Base-by-base conservation (phyloP, 2,329 filamentous ascomycete genomes). In the Hypoxylon sp. region DNA sequence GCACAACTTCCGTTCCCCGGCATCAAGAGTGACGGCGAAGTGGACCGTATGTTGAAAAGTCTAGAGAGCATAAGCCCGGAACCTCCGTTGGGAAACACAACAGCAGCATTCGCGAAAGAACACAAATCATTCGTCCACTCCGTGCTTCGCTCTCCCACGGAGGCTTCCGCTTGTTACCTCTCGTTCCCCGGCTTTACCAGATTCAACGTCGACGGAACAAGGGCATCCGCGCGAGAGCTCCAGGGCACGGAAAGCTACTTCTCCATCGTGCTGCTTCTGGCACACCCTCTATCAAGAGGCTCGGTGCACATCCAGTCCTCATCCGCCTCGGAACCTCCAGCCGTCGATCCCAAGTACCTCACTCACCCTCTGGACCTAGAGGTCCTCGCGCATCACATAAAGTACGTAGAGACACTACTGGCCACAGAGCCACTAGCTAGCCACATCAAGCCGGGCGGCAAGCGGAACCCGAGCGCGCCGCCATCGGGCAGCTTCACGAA, bases 251-350 rank as follows among this genome's bases (percentile, higher is more conserved):
- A 63, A 13, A 38, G 19, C 3, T 69, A 56, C 34, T 52, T 63
- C 48, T 48, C 53, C 21, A 32, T 64, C 11, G 53, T 30, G 11
- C n/a, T 63, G 0, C 55, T 60, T 10, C 53, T 62, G 2, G 17
- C 48, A 9, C 71, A 69, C 45, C 69, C 67, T 23, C 57, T 73
- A 14, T 73, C 69, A 3, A 67, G 68, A 3, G 70, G 70, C 28
- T 71, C 65, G 14, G 62, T 69, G 21, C 72, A 73, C 34, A 63
- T 73, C 46, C 61, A 32, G 7, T 45, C 53, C 23, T 1, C 41
- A 10, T 55, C 49, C n/a, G 11, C 34, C 9, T 52, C 55, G 11
- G 3, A 17, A 4, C 19, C 19, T 9, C 50, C 32, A 38, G 53
- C 23, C 4, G 46, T 66, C 14, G 62, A 71, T 46, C 56, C 56